Evolutionary conservation across 1,139 yeast species (phyloP).

Genomic region (Petasospora fabianii): DNA sequence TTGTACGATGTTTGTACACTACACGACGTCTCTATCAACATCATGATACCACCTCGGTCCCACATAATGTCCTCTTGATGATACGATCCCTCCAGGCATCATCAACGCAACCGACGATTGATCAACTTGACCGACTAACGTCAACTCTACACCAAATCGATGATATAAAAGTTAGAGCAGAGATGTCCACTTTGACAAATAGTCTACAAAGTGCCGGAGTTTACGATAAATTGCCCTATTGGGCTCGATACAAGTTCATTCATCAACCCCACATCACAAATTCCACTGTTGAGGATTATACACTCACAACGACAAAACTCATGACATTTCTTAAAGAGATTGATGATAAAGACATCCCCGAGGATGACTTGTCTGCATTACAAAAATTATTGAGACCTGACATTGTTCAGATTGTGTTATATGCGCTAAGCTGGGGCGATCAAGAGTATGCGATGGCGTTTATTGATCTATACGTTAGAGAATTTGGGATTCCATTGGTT

Average conservation of each 20-base stretch:
- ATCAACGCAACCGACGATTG: not conserved
- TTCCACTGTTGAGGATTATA: constrained; percentile 1
- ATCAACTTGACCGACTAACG: not conserved
- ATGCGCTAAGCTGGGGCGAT: constrained; percentile 11
- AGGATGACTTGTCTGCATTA: constrained; percentile 4
- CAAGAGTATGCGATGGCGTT: constrained; percentile 10
- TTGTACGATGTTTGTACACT: too few relatives aligned
- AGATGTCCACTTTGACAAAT: not conserved
- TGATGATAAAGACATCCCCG: not conserved
- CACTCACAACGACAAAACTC: not conserved
- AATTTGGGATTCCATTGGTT: constrained; percentile 5
- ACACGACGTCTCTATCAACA: not conserved
- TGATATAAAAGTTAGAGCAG: not conserved
- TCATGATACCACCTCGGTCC: not conserved
- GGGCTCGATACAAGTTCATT: constrained; percentile 2
- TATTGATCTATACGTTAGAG: constrained; percentile 4
- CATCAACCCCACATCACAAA: constrained; percentile 8
- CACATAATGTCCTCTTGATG: not conserved
- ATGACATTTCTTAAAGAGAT: constrained; percentile 7
- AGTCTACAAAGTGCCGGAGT: not conserved
- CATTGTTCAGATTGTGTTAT: constrained; percentile 14
- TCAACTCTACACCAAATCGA: not conserved
- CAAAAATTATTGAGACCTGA: constrained; percentile 13
- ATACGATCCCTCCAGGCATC: not conserved
- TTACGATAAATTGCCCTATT: constrained; percentile 1